phyloP scores from a whole-genome alignment of 139 green algal genomes.

The Pycnococcus provasolii region DNA sequence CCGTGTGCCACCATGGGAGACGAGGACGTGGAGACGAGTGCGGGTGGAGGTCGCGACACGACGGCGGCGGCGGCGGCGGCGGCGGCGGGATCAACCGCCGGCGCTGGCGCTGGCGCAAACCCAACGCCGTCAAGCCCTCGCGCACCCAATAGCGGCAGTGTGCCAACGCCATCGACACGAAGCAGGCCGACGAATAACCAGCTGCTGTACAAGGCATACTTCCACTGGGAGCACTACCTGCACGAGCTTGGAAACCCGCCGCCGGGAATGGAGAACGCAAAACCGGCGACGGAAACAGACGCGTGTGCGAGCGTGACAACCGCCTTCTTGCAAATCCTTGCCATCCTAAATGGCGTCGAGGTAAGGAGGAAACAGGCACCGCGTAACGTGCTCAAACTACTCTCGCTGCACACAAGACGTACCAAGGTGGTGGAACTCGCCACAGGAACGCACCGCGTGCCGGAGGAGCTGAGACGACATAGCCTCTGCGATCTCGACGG shows the following conservation, averaged over 20 bases:
- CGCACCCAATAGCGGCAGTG: not conserved
- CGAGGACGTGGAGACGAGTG: too few species aligned
- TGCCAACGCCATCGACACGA: not conserved
- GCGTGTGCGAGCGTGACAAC: conserved; percentile 82
- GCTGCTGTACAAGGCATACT: conserved; percentile 81
- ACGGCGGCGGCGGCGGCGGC: too few species aligned
- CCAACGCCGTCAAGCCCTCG: conserved; percentile 16
- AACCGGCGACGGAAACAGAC: conserved; percentile 62
- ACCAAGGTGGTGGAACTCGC: conserved; percentile 83
- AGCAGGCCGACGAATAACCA: conserved; percentile 82
- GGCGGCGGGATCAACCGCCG: too few species aligned
- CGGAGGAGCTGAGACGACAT: conserved; percentile 79
- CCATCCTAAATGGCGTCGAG: conserved; percentile 49
- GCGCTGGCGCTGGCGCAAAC: too few species aligned
- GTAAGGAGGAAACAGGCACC: conserved; percentile 22
- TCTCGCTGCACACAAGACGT: conserved; percentile 50
- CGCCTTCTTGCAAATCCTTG: conserved; percentile 65
- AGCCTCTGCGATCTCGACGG: conserved; percentile 63
- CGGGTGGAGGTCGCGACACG: too few species aligned
- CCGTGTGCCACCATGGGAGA: too few species aligned
- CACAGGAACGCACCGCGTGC: conserved; percentile 39
- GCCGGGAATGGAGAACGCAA: conserved; percentile 18
- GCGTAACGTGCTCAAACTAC: conserved; percentile 56
- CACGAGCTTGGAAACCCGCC: conserved; percentile 30
- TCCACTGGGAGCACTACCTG: conserved; percentile 76